Conservation (phyloP, 257 asterid species). For the Nicotiana undulata region DNA sequence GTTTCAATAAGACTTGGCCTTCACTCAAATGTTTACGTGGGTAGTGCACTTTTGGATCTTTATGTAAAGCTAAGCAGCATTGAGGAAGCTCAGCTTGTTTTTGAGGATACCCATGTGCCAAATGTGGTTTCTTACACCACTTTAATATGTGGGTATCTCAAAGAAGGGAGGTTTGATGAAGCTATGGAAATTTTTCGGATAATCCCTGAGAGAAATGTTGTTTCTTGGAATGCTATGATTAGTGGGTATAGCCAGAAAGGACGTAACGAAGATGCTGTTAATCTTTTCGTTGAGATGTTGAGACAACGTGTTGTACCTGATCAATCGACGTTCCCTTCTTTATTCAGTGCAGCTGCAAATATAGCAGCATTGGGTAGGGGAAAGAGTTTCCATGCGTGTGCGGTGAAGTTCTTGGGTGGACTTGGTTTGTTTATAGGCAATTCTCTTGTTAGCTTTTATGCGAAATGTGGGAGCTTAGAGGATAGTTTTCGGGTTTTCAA, state of each 20-base stretch:
- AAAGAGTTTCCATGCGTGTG: conserved; percentile 70
- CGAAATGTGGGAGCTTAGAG: conserved; percentile 81
- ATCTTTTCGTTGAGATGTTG: conserved; percentile 57
- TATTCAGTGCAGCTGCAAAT: conserved; percentile 59
- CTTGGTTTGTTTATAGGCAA: conserved; percentile 47
- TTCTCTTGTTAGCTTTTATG: conserved; percentile 66
- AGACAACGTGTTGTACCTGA: conserved; percentile 54
- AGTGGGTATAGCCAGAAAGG: conserved; percentile 71
- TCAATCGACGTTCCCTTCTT: conserved; percentile 50
- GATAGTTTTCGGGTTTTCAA: conserved; percentile 42
- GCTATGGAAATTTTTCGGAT: conserved; percentile 35
- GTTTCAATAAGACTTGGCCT: conserved; percentile 35
- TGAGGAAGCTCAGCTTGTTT: conserved; percentile 37
- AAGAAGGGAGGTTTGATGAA: conserved; percentile 44
- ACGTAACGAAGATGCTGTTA: conserved; percentile 63
- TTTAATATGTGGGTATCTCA: conserved; percentile 55
- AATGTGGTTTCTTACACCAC: conserved; percentile 71
- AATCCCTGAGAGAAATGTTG: conserved; percentile 63
- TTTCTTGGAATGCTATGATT: conserved; percentile 81
- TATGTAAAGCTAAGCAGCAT: conserved; percentile 48
- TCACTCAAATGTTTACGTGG: conserved; percentile 52
- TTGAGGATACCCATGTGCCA: conserved; percentile 46
- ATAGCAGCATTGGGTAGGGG: conserved; percentile 74
- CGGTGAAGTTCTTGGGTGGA: conserved; percentile 61
- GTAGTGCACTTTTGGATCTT: conserved; percentile 60